Evolutionary conservation across 441 rosid species (phyloP), one percentile per base, ranked within the genome.

Genomic region (Macaranga tanarius): DNA sequence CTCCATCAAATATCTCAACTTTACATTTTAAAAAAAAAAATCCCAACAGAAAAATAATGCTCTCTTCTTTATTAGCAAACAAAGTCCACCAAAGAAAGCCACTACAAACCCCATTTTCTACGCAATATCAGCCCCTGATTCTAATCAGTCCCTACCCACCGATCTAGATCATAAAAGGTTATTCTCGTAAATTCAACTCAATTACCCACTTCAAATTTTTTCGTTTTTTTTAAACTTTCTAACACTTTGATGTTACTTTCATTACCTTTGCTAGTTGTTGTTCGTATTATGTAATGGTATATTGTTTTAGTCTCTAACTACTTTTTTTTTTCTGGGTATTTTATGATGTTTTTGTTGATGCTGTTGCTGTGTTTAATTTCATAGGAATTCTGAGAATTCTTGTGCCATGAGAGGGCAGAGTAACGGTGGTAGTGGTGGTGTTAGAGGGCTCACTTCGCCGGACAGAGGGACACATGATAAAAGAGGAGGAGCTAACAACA

Each of bases 381-480:
- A 38, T 34, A 90, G 95, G 81, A 85, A 86, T 75, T 84, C 87
- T 42, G 90, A 90, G 80, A 83, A 83, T 81, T 79, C 82, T 2
- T 66, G 79, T 76, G 87, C 86, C 75, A 90, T 90, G 95, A 86
- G 91, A 79, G 87, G 86, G 40, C 92, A 85, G 40, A 69, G 74
- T 77, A 85, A 86, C 87, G 89, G 86, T 48, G 84, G 83, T 25
- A 83, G 83, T 22, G 76, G 83, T 25, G 84, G 83, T 22, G 76
- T 72, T 54, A 75, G 90, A 74, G 79, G 85, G 3, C 62, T 86
- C 56, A 73, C 84, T 42, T 82, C 90, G 12, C 83, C 89, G n/a
- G 92, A 85, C 67, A 76, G 79, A 80, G 86, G 79, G 64, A 80
- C 83, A 76, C 87, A 81, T 71, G 91, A 86, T 75, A 86, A 82